Base-by-base conservation (phyloP, 2,329 filamentous ascomycete genomes). In the Paracorniculantispora psalliotae region DNA sequence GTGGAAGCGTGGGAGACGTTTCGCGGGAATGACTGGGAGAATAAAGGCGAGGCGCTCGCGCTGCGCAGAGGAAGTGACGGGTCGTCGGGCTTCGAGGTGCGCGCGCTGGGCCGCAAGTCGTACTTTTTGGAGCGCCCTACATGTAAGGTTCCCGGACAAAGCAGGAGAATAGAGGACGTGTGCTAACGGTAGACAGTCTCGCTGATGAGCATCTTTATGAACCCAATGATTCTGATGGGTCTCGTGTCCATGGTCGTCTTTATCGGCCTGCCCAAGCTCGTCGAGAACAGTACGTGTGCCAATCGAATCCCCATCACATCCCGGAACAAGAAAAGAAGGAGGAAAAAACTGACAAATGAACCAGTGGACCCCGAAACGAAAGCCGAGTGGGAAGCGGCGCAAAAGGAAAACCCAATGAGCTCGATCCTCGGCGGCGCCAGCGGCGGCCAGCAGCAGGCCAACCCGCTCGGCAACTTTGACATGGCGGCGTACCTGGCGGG, bases 321-420 rank as follows among this genome's bases (percentile, higher is more conserved):
- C n/a, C n/a, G n/a, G n/a, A n/a, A n/a, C n/a, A n/a, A n/a, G 17
- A 19, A 17, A 17, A 39, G 12, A 33, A 6, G 30, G 30, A 33
- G 30, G 50, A n/a, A 19, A 17, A 23, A 17, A 12, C 17, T 26
- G 10, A n/a, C n/a, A n/a, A n/a, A n/a, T n/a, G n/a, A n/a, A n/a
- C n/a, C 68, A 97, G 92, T 99, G 92, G 94, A 97, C 71, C 91
- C 91, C n/a, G 94, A 99, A 74, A 89, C 91, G 76, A 87, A 87
- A 67, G 91, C 90, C 67, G 94, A 97, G 72, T 96, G 94, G 71
- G 92, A 97, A 72, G 90, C 91, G 68, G 88, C 91, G 69, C 91
- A 94, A 73, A 91, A 92, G 75, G 83, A 84, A 63, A 87, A 85
- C 64, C 85, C 89, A 1, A 78, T 92, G 65, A 81, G 80, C 62